A percentile compares a stretch with the other conserved stretches of the same genome.
Evolutionary conservation across 164 flowering plant species (phyloP).

Genomic region (Echeveria elegans): DNA sequence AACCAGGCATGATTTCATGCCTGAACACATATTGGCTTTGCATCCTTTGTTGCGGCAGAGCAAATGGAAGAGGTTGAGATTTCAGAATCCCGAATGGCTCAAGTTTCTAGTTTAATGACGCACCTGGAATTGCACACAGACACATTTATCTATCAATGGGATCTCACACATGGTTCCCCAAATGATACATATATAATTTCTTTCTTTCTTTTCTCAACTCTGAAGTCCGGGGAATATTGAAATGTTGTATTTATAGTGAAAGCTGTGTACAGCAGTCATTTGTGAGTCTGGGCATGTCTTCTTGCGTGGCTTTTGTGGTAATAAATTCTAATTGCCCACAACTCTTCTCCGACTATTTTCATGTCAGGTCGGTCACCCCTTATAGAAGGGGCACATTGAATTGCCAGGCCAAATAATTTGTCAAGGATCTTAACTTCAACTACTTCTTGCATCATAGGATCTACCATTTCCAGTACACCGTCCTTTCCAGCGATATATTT

Average conservation of each 20-base stretch:
- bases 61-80: constrained; percentile 60
- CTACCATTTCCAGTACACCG: too few species aligned
- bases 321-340: constrained; percentile 82
- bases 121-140: neutral
- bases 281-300: too few species aligned
- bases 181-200: too few species aligned
- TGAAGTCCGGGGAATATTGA: too few species aligned
- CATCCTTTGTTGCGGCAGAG: constrained; percentile 44
- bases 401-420: constrained; percentile 68
- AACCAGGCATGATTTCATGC: constrained; percentile 91
- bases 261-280: too few species aligned
- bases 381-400: constrained; percentile 77
- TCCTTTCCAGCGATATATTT: constrained; percentile 40
- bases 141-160: neutral
- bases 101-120: constrained; percentile 19
- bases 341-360: constrained; percentile 68
- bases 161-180: too few species aligned
- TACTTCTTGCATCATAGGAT: too few species aligned
- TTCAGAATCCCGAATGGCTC: constrained; percentile 22
- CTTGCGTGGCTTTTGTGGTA: constrained; percentile 25
- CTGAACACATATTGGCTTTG: constrained; percentile 62
- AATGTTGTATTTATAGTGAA: neutral
- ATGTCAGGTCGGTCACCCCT: constrained; percentile 80
- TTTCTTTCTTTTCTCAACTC: too few species aligned
- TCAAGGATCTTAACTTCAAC: constrained; percentile 30